A percentile compares a stretch with the other conserved stretches of the same genome.
These are phyloP conservation scores for Lentinus brumalis DNA, from an alignment of 768 basidiomycete species.

Conservation along the genomic window DNA sequence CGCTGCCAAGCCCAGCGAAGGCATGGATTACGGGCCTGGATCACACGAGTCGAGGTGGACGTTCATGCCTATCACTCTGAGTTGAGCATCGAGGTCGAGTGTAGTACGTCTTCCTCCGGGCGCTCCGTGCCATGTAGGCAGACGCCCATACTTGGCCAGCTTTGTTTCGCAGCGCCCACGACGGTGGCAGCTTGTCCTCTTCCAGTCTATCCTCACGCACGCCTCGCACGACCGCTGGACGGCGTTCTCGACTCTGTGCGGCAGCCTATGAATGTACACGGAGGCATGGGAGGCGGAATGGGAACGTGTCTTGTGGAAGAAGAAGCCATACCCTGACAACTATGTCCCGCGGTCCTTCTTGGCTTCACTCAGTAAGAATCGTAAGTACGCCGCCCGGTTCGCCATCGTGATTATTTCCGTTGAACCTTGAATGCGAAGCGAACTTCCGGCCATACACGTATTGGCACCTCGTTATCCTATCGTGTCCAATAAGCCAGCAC, in stretches of 20 bases:
- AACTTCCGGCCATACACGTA: constrained; percentile 83
- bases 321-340: constrained; percentile 79
- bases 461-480: constrained; percentile 66
- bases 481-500: constrained; percentile 83
- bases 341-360: constrained; percentile 82
- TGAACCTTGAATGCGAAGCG: constrained; percentile 43
- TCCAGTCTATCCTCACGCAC: not conserved
- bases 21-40: no score
- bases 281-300: constrained; percentile 56
- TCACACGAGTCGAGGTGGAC: not conserved
- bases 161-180: not conserved
- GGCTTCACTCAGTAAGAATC: constrained; percentile 74
- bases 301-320: constrained; percentile 82
- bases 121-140: not conserved
- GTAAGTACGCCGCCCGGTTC: constrained; percentile 42
- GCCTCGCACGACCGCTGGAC: constrained; percentile 19
- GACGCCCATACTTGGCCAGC: not conserved
- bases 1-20: no score
- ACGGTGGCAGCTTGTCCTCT: not conserved
- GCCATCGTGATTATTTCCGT: not conserved
- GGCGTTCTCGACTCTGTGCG: constrained; percentile 11
- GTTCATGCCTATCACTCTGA: not conserved
- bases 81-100: not conserved
- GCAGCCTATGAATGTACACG: constrained; percentile 30
- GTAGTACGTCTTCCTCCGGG: not conserved